Base-by-base conservation (phyloP, 2,329 filamentous ascomycete species). In the Diaporthe citrichinensis region DNA sequence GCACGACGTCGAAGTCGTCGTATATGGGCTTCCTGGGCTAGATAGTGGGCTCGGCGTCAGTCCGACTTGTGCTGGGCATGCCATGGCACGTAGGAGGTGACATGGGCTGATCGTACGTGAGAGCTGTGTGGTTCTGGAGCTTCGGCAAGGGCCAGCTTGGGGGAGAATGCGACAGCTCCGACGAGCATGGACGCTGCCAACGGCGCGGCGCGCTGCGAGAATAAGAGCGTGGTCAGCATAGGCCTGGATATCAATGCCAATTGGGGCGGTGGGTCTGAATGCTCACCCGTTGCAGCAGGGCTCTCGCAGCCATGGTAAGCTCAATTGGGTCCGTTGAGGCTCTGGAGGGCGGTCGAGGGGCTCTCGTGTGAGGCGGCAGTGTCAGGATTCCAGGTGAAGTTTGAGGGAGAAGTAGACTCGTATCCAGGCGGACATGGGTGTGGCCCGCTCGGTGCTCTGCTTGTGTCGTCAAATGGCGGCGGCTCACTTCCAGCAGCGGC, bases 11-110 rank as follows among this genome's bases (percentile, higher is more conserved):
- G 83, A 87, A 86, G 83, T 93, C 90, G 85, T 96, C 94, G 89
- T 97, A 97, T 86, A 97, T 97, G 78, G 95, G 93, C 84, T 94
- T 94, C 82, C 89, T 90, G 76, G 82, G 78, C 86, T 89, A 77
- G 65, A 57, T 5, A 25, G 59, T 25, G 72, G 34, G 46, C 23
- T 39, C 49, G 78, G 61, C 57, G 78, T 77, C 71, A 76, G 78
- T 68, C 62, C 31, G 72, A n/a, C n/a, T 46, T 39, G 59, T 46
- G 28, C n/a, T 46, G 68, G 46, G 25, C 41, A 28, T 1, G 25
- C 10, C 28, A 15, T 14, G 4, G 36, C 9, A 58, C 9, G 20
- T 28, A 36, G 31, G 3, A 14, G 25, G 34, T 36, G 17, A 36
- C 46, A 34, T 44, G 58, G 36, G 17, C 53, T 74, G 49, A 53